phyloP scores from a whole-genome alignment of 352 stramenopile species.

The Phytophthora hybrid region DNA sequence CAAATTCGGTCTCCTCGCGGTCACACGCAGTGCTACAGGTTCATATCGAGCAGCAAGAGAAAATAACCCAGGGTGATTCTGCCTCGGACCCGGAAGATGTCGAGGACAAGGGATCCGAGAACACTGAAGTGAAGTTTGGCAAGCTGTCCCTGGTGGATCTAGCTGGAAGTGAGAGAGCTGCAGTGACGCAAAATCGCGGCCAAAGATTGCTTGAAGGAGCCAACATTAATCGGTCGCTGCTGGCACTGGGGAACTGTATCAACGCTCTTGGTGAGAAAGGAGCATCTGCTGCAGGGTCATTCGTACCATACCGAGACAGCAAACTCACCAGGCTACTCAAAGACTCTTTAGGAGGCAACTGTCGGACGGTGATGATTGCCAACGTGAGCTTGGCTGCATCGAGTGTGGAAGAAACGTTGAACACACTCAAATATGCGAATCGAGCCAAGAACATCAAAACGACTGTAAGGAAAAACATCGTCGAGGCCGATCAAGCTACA shows the following conservation, averaged over 20 bases:
- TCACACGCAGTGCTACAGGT: conserved; percentile 92
- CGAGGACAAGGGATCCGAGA: conserved; percentile 15
- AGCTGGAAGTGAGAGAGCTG: conserved; percentile 90
- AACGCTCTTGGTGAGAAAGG: conserved; percentile 91
- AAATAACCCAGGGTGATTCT: conserved; percentile 23
- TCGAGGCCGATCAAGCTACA: conserved; percentile 88
- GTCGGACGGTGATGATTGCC: conserved; percentile 95
- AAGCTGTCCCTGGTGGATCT: conserved; percentile 94
- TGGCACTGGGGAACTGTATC: conserved; percentile 94
- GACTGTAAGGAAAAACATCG: conserved; percentile 86
- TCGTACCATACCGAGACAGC: conserved; percentile 92
- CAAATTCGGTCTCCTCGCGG: conserved; percentile 89
- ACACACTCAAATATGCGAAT: conserved; percentile 95
- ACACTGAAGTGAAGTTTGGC: conserved; percentile 75
- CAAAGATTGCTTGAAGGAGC: conserved; percentile 89
- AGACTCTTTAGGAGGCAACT: conserved; percentile 93
- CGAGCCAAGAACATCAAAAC: conserved; percentile 95
- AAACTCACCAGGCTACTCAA: conserved; percentile 92
- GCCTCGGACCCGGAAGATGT: conserved; percentile 22
- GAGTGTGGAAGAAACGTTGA: conserved; percentile 93
- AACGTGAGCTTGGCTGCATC: conserved; percentile 85
- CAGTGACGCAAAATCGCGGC: conserved; percentile 91
- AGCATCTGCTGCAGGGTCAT: conserved; percentile 38
- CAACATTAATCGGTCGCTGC: conserved; percentile 94
- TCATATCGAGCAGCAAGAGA: conserved; percentile 78